Conservation (phyloP, 441 rosid species). For the Syzygium malaccense region DNA sequence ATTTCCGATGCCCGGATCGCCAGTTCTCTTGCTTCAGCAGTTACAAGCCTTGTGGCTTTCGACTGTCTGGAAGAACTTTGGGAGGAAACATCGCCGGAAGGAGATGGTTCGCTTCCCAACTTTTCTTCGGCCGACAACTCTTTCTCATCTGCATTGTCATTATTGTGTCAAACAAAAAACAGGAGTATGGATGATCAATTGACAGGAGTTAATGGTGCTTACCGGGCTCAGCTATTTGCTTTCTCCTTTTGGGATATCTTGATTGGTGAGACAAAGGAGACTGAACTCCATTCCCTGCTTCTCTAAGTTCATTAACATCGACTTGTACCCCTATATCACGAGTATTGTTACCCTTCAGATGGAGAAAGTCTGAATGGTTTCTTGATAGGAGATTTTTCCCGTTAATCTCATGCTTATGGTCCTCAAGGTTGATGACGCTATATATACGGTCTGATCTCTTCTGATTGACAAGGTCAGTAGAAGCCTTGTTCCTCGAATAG, state of each 20-base stretch:
- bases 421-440: no score
- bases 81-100: not conserved
- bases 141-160: not conserved
- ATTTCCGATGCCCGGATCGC: conserved; percentile 17
- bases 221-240: conserved; percentile 13
- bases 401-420: no score
- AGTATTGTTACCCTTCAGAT: no score
- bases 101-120: not conserved
- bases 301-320: no score
- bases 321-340: no score
- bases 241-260: not conserved
- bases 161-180: not conserved
- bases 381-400: no score
- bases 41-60: conserved; percentile 5
- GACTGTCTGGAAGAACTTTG: conserved; percentile 6
- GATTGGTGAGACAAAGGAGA: no score
- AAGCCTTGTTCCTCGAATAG: no score
- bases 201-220: not conserved
- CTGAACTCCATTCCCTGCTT: no score
- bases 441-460: no score
- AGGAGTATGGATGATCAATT: not conserved
- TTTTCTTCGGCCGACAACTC: not conserved
- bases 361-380: no score
- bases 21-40: conserved; percentile 19
- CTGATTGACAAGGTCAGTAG: no score